Base-by-base conservation (phyloP, 176 grass and related monocot species). In the Ampelocalamus luodianensis region DNA sequence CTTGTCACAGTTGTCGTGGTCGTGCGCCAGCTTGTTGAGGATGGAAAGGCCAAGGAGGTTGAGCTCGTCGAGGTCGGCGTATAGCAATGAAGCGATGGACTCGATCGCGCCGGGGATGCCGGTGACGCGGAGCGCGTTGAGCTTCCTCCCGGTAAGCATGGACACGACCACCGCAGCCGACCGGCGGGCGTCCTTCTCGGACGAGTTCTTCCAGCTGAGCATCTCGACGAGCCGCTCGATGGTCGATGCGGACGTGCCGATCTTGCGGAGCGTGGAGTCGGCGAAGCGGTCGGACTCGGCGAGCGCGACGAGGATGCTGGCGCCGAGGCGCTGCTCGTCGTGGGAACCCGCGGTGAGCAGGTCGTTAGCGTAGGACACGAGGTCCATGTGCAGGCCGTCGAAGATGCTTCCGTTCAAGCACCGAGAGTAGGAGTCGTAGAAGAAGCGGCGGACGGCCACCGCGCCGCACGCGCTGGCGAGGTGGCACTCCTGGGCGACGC, bases 1-100 rank as follows among this genome's bases (percentile, higher is more conserved):
- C 63, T 92, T 94, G 56, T 80, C 85, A 72, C 87, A 92, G 77
- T 88, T 94, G 85, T 92, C 90, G 29, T 94, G 87, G 53, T 90
- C 93, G 6, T 85, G 89, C 5, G 90, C 90, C 9, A 94, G 85
- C 46, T 92, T 94, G 72, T 90, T 92, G 54, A 94, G 81, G 70
- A 94, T 94, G 76, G 81, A 54, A 2, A 94, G 85, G 12, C 93
- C 90, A 37, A 94, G 80, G 53, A 88, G 85, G 73, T 83, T 94
- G 90, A 90, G 76, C 68, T 77, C 86, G 23, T 85, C 77, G 85
- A 77, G 51, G 34, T 68, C 84, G 34, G 91, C 71, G 79, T 92
- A 81, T 23, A 92, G 34, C 78, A 92, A 72, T 5, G 87, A 92
- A 0, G 91, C 81, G 61, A 92, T 78, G 29, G 91, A 92, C 43